A percentile compares a stretch with the other conserved stretches of the same genome.
Conservation (phyloP, 768 basidiomycete species). For the Mycena vitilis region DNA sequence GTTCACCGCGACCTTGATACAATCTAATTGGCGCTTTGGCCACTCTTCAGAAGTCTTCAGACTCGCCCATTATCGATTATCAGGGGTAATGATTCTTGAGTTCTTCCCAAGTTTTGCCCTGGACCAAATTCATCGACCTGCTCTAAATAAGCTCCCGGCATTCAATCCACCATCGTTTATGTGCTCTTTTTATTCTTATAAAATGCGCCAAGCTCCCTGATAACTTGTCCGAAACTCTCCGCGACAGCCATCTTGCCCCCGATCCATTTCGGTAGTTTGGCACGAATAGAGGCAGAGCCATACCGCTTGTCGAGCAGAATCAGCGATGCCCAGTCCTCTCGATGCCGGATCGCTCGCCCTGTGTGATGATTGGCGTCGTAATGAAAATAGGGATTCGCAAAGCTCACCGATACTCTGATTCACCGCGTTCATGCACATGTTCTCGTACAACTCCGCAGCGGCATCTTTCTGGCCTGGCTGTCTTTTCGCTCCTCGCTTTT, state of each 20-base stretch:
- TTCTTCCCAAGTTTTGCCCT: too few species aligned
- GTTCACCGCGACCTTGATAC: too few species aligned
- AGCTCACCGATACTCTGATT: slow-evolving; percentile 94
- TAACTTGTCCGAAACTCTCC: slow-evolving; percentile 76
- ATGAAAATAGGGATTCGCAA: background rate
- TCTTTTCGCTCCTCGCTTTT: slow-evolving; percentile 50
- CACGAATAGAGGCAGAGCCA: slow-evolving; percentile 69
- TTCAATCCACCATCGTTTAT: background rate
- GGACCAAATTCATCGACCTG: too few species aligned
- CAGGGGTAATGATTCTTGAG: too few species aligned
- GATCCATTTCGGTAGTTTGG: slow-evolving; percentile 94
- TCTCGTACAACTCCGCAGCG: slow-evolving; percentile 87
- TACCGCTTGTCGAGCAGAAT: slow-evolving; percentile 91
- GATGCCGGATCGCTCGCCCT: slow-evolving; percentile 96
- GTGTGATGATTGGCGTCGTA: background rate
- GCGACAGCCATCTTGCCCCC: slow-evolving; percentile 67
- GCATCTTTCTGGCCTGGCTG: slow-evolving; percentile 67
- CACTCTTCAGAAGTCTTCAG: too few species aligned
- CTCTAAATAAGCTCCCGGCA: too few species aligned
- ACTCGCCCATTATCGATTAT: too few species aligned
- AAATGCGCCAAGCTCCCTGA: slow-evolving; percentile 76
- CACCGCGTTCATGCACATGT: slow-evolving; percentile 93
- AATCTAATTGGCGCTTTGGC: too few species aligned
- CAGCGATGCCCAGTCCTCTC: slow-evolving; percentile 91
- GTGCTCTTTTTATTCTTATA: slow-evolving; percentile 65